Evolutionary conservation across 192 early-diverging fungal genomes (phyloP).

Genomic region (Phycomyces blakesleeanus): DNA sequence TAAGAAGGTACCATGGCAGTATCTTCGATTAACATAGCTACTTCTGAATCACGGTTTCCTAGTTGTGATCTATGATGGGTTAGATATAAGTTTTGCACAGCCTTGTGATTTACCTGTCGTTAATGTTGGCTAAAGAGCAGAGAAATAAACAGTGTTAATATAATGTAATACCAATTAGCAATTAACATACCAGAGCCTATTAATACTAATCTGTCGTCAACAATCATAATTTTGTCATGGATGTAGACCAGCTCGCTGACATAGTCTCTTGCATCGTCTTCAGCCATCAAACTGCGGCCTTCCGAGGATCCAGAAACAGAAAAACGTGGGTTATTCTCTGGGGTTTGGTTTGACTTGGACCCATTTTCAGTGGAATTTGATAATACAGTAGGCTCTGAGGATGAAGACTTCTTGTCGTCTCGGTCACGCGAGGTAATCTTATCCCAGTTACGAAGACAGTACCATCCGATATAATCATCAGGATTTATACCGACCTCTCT

Average conservation of each 20-base stretch:
- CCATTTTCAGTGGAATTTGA: no score
- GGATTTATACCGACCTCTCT: conserved; percentile 52
- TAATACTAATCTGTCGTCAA: conserved; percentile 80
- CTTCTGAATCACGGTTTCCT: conserved; percentile 83
- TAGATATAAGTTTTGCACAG: not conserved
- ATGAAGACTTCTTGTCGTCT: no score
- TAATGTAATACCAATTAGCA: not conserved
- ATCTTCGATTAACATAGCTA: conserved; percentile 82
- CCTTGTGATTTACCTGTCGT: conserved; percentile 26
- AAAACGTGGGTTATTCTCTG: not conserved
- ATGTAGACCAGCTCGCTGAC: conserved; percentile 86
- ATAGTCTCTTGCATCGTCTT: conserved; percentile 31
- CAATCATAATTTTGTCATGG: conserved; percentile 85
- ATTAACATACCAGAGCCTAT: conserved; percentile 59
- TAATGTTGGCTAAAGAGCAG: conserved; percentile 33
- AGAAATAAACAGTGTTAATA: not conserved
- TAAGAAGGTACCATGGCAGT: conserved; percentile 58
- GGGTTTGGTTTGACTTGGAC: not conserved
- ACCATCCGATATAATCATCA: conserved; percentile 67
- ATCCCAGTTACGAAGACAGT: conserved; percentile 67
- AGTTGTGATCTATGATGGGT: conserved; percentile 61
- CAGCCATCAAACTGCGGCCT: not conserved
- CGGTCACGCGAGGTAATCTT: conserved; percentile 46
- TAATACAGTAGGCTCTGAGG: no score
- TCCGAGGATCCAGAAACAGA: conserved; percentile 1